Evolutionary conservation across 73 alveolate species (phyloP).

Genomic region (Tetrahymena malaccensis): DNA sequence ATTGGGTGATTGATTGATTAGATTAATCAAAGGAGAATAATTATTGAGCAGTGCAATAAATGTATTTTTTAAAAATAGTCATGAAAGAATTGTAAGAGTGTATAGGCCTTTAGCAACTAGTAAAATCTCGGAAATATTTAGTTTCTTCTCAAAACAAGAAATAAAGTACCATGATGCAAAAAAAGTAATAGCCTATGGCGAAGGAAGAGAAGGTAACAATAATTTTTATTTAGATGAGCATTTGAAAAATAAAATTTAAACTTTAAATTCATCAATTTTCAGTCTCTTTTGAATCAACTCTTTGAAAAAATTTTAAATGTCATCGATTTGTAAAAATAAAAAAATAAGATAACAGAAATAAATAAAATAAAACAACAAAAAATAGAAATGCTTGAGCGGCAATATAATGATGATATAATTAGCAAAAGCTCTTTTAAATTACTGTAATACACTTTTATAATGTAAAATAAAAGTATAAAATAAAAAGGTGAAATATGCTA

Average conservation of each 20-base stretch:
- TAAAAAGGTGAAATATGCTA: not conserved
- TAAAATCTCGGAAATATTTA: constrained; percentile 24
- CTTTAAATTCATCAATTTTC: not conserved
- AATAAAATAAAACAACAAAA: not conserved
- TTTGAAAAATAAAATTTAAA: no score
- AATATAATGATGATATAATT: no score
- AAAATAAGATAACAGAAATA: not conserved
- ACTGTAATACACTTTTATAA: no score
- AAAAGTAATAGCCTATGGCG: constrained; percentile 39
- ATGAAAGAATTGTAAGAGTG: constrained; percentile 25
- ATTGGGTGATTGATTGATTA: not conserved
- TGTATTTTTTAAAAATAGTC: constrained; percentile 5
- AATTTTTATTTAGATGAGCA: not conserved
- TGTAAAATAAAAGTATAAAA: not conserved
- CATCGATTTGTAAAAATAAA: not conserved
- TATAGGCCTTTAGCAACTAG: constrained; percentile 30
- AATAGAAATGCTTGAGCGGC: not conserved
- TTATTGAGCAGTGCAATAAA: not conserved
- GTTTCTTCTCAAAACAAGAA: constrained; percentile 25
- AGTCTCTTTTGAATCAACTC: not conserved
- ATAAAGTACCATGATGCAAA: constrained; percentile 19
- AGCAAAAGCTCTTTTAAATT: no score
- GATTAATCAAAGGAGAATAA: not conserved
- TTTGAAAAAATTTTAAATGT: not conserved
- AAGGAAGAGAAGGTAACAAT: constrained; percentile 30